phyloP scores from a whole-genome alignment of 2,329 filamentous ascomycete genomes.

The Fusarium lateritium region DNA sequence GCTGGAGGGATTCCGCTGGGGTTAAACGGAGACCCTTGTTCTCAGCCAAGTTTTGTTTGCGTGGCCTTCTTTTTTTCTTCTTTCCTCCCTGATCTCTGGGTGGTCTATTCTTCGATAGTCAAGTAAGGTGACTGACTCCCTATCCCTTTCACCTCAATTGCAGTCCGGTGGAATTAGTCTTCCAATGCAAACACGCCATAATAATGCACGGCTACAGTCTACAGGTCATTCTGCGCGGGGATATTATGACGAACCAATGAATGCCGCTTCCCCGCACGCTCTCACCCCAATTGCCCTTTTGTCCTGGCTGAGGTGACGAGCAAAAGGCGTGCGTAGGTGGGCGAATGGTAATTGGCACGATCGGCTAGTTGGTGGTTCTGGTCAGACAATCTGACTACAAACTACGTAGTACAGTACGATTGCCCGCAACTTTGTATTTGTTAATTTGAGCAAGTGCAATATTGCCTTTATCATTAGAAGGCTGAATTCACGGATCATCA shows the following conservation, averaged over 20 bases:
- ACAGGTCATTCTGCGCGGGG: conserved; percentile 9
- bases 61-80: neutral
- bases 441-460: neutral
- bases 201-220: neutral
- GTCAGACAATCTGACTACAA: neutral
- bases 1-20: neutral
- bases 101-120: conserved; percentile 1
- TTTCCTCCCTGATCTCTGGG: conserved; percentile 5
- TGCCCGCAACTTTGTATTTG: too few relatives aligned
- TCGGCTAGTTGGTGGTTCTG: neutral
- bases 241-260: conserved; percentile 22
- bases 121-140: neutral
- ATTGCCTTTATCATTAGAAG: neutral
- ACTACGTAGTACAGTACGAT: too few relatives aligned
- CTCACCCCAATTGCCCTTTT: conserved; percentile 35
- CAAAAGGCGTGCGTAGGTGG: conserved; percentile 2
- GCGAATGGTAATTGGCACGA: conserved; percentile 2
- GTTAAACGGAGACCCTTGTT: neutral
- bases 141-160: conserved; percentile 13
- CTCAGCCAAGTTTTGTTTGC: conserved; percentile 4
- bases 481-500: conserved; percentile 2
- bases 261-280: conserved; percentile 35
- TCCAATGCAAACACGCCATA: conserved; percentile 1
- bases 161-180: neutral
- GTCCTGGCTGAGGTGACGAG: neutral